Base-by-base conservation (phyloP, 2,329 filamentous ascomycete species). In the Pestalotiopsis sp. region DNA sequence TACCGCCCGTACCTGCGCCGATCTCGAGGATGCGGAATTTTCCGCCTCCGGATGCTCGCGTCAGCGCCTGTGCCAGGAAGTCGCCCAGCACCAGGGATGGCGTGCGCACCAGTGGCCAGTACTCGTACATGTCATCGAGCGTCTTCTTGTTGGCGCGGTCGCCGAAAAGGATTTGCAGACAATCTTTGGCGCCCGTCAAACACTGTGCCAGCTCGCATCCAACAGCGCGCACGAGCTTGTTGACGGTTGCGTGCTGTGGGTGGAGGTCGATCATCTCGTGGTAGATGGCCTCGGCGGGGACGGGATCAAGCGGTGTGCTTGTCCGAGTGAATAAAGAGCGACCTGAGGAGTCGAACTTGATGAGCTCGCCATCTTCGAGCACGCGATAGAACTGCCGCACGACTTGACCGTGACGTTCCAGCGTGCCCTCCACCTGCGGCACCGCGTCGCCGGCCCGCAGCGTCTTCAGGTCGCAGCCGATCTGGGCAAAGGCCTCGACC, bases 1-100 rank as follows among this genome's bases (percentile, higher is more conserved):
- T 84, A 0, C 79, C 81, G 4, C 82, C 82, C 0, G 81, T 83
- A 10, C 81, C 82, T 2, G 78, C 81, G 0, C 82, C 82, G 14
- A 83, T 70, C 72, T 84, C 81, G 59, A 85, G 75, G 56, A 84
- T 79, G 2, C 75, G 72, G 17, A 82, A 68, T 3, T 64, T 59
- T 3, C 71, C 60, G 5, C 69, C 52, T 22, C 60, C 56, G 57
- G 39, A 39, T 3, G 52, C 26, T 1, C 13, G 20, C 13, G 40
- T 4, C 2, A 69, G 24, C 2, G 64, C 59, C 2, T 66, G 38
- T 11, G 38, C 48, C 0, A 79, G 64, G 22, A 73, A 76, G 2
- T 72, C 58, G 0, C 64, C 68, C 13, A 79, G 71, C 1, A 75
- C n/a, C 26, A 66, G 17, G 26, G 66, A 30, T 52, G 56, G 61